Evolutionary conservation across 345 rosid genomes (phyloP), one percentile per base, ranked within the genome.

Genomic region (Melaleuca alternifolia): DNA sequence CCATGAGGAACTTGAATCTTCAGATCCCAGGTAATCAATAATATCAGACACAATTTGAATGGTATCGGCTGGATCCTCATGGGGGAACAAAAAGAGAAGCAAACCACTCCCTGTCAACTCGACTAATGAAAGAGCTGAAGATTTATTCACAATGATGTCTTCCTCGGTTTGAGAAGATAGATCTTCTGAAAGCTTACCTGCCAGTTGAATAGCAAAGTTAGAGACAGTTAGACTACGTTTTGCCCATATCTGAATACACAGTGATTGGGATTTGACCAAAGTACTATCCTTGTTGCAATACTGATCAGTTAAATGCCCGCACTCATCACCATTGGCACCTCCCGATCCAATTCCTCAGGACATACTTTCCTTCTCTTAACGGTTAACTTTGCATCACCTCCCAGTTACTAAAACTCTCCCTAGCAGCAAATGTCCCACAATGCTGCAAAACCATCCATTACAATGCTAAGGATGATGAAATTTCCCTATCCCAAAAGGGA

Each of bases 71-170:
- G n/a, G n/a, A n/a, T 48, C 89, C 77, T 91, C 93, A 41, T 62
- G 53, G 28, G 91, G 92, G 87, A 94, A 91, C 85, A 93, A 92
- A 84, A 97, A 89, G 52, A 97, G 94, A 90, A 97, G 92, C 93
- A 92, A 88, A 62, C 98, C 99, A 89, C 98, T 94, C 81, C 91
- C 93, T 30, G 92, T 93, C 88, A 97, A 89, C 95, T 97, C 94
- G 85, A 96, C 99, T 83, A 97, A 88, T 30, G 99, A 96, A 89
- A 97, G 95, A 88, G 71, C 87, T 90, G 86, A 87, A 85, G 86
- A 88, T 10, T 24, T 89, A 76, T 89, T 89, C 62, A 48, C 87
- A 44, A 20, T 84, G 50, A 44, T 50, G 88, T 85, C 91, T 46
- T 81, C 88, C 79, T 89, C 87, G 71, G 85, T 85, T 86, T 59